phyloP scores from a whole-genome alignment of 345 rosid genomes.

The Salix suchowensis region DNA sequence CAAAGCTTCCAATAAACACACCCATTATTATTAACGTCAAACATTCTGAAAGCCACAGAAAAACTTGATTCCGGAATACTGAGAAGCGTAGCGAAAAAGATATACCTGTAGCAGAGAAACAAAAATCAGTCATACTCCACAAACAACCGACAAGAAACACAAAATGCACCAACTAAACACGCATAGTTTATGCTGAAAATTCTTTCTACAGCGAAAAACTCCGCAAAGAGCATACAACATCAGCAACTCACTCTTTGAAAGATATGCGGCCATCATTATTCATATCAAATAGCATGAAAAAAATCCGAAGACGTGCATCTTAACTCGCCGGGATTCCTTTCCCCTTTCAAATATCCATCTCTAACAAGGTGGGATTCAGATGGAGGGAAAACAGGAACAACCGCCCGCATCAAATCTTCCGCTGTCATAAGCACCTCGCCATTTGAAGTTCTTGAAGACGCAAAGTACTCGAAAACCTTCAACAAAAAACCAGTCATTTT shows the following conservation, averaged over 20 bases:
- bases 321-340: constrained; percentile 79
- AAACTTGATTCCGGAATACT: constrained; percentile 89
- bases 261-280: constrained; percentile 79
- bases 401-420: constrained; percentile 86
- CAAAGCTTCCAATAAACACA: constrained; percentile 29
- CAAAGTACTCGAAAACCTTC: constrained; percentile 90
- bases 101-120: constrained; percentile 53
- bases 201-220: no score
- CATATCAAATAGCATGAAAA: constrained; percentile 84
- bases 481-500: background rate
- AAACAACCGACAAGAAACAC: background rate
- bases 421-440: constrained; percentile 85
- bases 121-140: constrained; percentile 1
- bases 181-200: background rate
- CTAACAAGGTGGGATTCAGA: constrained; percentile 79
- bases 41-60: constrained; percentile 83
- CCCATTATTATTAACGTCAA: constrained; percentile 78
- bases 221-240: background rate
- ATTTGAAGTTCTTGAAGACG: constrained; percentile 43
- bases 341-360: constrained; percentile 87
- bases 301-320: constrained; percentile 69
- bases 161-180: background rate
- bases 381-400: constrained; percentile 92
- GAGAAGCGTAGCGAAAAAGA: constrained; percentile 84
- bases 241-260: constrained; percentile 74